A percentile compares a stretch with the other conserved stretches of the same genome.
Evolutionary conservation across 2,329 filamentous ascomycete species (phyloP).

Genomic region (Knoxdaviesia capensis): DNA sequence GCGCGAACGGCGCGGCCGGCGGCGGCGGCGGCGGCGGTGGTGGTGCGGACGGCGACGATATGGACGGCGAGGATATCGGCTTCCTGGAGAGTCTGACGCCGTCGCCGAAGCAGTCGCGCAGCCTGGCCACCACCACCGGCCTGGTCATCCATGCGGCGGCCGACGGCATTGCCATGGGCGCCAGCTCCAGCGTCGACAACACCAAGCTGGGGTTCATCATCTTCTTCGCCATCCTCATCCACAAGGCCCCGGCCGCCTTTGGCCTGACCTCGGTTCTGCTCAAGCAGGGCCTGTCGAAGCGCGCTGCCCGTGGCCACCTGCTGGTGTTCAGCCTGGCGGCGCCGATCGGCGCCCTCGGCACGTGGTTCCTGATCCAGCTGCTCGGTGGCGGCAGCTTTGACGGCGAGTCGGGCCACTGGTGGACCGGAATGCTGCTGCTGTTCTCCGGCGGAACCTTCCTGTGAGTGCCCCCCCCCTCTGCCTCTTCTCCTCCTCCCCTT

Average conservation of each 20-base stretch:
- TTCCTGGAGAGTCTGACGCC: slow-evolving; percentile 39
- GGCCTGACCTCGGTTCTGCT: slow-evolving; percentile 78
- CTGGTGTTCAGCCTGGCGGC: slow-evolving; percentile 84
- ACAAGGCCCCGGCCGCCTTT: slow-evolving; percentile 92
- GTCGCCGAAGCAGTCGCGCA: slow-evolving; percentile 36
- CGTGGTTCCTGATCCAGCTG: slow-evolving; percentile 61
- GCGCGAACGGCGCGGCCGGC: slow-evolving; percentile 45
- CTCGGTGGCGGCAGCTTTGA: slow-evolving; percentile 43
- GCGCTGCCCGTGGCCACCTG: slow-evolving; percentile 65
- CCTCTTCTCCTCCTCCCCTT: too few species aligned
- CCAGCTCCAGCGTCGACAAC: slow-evolving; percentile 57
- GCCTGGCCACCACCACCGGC: slow-evolving; percentile 71
- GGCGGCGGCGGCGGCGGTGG: slow-evolving; percentile 84
- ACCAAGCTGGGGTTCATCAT: slow-evolving; percentile 72
- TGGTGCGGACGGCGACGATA: slow-evolving; percentile 23
- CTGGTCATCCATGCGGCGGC: slow-evolving; percentile 92
- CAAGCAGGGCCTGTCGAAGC: slow-evolving; percentile 78
- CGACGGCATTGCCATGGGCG: slow-evolving; percentile 88
- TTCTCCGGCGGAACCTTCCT: slow-evolving; percentile 93
- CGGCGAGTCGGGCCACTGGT: slow-evolving; percentile 54
- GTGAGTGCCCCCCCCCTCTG: slow-evolving; percentile 28
- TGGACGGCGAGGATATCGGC: slow-evolving; percentile 35
- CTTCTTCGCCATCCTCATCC: slow-evolving; percentile 90
- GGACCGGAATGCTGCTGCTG: slow-evolving; percentile 80
- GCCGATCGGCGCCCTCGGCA: slow-evolving; percentile 64